phyloP scores from a whole-genome alignment of 2,329 filamentous ascomycete species.

The Pestalotiopsis sp. region DNA sequence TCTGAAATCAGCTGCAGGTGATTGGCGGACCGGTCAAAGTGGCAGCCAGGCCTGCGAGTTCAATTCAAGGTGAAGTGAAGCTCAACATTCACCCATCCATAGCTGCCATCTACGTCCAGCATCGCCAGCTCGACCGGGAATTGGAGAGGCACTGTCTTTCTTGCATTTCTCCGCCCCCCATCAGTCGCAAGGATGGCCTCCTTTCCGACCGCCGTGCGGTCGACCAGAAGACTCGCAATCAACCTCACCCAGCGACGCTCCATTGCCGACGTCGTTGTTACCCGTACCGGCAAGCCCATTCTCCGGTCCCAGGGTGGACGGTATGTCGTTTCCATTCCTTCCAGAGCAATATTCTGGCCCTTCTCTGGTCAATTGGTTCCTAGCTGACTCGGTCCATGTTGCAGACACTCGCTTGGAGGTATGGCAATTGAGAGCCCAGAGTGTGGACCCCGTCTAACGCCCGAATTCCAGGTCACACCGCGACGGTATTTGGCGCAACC shows the following conservation, averaged over 20 bases:
- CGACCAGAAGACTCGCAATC: constrained; percentile 49
- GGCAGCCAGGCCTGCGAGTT: constrained; percentile 6
- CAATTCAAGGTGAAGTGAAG: constrained; percentile 14
- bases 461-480: constrained; percentile 76
- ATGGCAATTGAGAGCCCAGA: constrained; percentile 26
- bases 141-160: constrained; percentile 33
- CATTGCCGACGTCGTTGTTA: constrained; percentile 86
- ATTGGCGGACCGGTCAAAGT: constrained; percentile 16
- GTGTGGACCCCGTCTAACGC: neutral
- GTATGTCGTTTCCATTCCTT: constrained; percentile 50
- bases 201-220: constrained; percentile 59
- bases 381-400: constrained; percentile 18
- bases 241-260: constrained; percentile 53
- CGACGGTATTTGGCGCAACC: constrained; percentile 96
- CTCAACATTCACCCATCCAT: constrained; percentile 2
- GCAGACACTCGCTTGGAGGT: constrained; percentile 86
- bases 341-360: neutral
- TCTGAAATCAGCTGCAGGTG: constrained; percentile 13
- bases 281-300: constrained; percentile 94
- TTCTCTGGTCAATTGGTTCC: constrained; percentile 24
- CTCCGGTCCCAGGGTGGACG: constrained; percentile 87
- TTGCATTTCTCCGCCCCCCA: constrained; percentile 27
- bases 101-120: neutral
- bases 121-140: constrained; percentile 24
- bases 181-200: constrained; percentile 52